phyloP scores from a whole-genome alignment of 2,329 filamentous ascomycete species.

The Tolypocladium ophioglossoides region DNA sequence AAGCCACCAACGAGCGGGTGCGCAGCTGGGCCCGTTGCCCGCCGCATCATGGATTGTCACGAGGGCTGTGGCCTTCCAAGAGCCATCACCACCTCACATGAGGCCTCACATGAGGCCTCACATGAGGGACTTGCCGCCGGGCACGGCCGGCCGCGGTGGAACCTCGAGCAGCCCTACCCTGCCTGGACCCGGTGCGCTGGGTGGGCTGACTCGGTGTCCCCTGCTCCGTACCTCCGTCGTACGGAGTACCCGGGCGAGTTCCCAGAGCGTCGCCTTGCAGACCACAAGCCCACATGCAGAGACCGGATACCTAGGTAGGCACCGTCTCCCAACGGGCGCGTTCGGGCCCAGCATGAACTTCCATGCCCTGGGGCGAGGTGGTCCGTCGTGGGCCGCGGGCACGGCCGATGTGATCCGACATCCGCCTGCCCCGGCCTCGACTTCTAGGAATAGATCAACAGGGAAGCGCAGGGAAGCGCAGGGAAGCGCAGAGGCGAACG shows the following conservation, averaged over 20 bases:
- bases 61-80: background rate
- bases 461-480: too few relatives aligned
- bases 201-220: background rate
- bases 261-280: background rate
- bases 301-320: background rate
- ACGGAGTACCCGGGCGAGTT: too few relatives aligned
- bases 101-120: too few relatives aligned
- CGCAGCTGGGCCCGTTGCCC: background rate
- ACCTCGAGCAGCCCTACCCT: too few relatives aligned
- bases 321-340: background rate
- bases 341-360: background rate
- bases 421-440: background rate
- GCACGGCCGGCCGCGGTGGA: background rate
- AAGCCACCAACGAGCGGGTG: background rate
- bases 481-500: background rate
- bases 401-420: background rate
- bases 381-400: background rate
- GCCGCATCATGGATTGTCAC: background rate
- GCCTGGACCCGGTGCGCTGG: too few relatives aligned
- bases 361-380: background rate
- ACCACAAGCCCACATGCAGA: background rate
- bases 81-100: background rate
- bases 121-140: background rate
- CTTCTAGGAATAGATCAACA: background rate
- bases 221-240: too few relatives aligned